A percentile compares a stretch with the other conserved stretches of the same genome.
These are phyloP conservation scores for Alternaria tenuissima DNA, from an alignment of 2,329 filamentous ascomycete species.

Conservation along the genomic window DNA sequence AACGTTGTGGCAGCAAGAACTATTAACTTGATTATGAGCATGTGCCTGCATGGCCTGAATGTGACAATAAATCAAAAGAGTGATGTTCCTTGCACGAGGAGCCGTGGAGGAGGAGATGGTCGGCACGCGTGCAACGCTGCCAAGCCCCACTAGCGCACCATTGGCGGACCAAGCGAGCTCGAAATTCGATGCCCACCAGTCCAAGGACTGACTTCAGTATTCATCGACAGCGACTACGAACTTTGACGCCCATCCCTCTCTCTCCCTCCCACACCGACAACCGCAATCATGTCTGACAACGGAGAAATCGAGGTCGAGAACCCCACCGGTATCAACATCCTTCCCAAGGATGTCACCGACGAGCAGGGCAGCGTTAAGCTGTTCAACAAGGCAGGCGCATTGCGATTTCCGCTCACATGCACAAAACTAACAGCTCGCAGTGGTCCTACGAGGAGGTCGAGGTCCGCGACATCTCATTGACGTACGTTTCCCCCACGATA, in stretches of 20 bases:
- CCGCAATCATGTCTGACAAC: constrained; percentile 78
- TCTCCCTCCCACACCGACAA: constrained; percentile 34
- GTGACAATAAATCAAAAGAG: not conserved
- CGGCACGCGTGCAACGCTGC: constrained; percentile 7
- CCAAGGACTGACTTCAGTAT: constrained; percentile 9
- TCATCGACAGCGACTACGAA: constrained; percentile 42
- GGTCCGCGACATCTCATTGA: constrained; percentile 99
- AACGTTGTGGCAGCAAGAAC: not conserved
- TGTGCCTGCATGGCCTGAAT: accelerated
- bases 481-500: constrained; percentile 69
- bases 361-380: constrained; percentile 95
- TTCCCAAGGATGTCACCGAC: constrained; percentile 90
- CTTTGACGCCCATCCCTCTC: constrained; percentile 33
- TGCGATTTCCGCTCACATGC: constrained; percentile 12
- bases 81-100: not conserved
- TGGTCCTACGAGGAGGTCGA: constrained; percentile 99
- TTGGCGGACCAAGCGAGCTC: constrained; percentile 28
- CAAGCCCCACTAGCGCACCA: constrained; percentile 25
- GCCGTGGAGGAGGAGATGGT: not conserved
- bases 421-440: constrained; percentile 39
- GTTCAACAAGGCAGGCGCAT: constrained; percentile 76
- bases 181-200: constrained; percentile 23
- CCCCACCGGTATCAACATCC: constrained; percentile 77
- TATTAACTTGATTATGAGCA: not conserved
- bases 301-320: constrained; percentile 93